Evolutionary conservation across 371 early-diverging fungal genomes (phyloP).

Genomic region (Mucor circinelloides): DNA sequence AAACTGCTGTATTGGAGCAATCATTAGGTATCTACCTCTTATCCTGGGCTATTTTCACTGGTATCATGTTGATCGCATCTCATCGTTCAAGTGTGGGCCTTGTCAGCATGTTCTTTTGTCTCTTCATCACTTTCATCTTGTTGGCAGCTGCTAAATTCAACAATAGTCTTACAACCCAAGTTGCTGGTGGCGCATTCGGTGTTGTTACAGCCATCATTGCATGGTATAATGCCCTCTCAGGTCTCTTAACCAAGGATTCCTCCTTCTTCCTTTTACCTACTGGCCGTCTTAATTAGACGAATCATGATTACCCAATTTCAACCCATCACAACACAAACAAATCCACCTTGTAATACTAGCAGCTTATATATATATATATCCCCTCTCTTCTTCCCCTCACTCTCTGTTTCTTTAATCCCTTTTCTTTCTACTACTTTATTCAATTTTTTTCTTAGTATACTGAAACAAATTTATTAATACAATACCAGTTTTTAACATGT

Average conservation of each 20-base stretch:
- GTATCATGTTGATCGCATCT: conserved; percentile 69
- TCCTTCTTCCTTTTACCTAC: conserved; percentile 63
- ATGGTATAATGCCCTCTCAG: conserved; percentile 74
- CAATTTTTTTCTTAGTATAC: neutral
- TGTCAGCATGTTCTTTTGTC: conserved; percentile 63
- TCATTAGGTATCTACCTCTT: conserved; percentile 72
- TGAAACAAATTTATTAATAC: neutral
- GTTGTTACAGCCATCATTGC: conserved; percentile 69
- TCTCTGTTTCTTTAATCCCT: neutral
- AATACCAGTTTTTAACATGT: neutral
- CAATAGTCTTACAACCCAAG: conserved; percentile 30
- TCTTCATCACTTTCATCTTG: conserved; percentile 67
- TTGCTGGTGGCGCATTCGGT: conserved; percentile 71
- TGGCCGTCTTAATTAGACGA: conserved; percentile 43
- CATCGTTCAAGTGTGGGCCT: conserved; percentile 65
- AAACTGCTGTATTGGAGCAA: conserved; percentile 44
- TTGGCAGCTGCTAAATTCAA: conserved; percentile 55
- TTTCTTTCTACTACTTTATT: neutral
- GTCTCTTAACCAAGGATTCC: conserved; percentile 59
- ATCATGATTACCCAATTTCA: neutral
- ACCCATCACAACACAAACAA: neutral
- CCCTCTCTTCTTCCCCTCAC: neutral
- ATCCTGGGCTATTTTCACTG: conserved; percentile 70
- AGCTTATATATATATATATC: neutral
- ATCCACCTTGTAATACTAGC: neutral